Conservation (phyloP, 306 rosid genomes). For the Rosa chinensis region DNA sequence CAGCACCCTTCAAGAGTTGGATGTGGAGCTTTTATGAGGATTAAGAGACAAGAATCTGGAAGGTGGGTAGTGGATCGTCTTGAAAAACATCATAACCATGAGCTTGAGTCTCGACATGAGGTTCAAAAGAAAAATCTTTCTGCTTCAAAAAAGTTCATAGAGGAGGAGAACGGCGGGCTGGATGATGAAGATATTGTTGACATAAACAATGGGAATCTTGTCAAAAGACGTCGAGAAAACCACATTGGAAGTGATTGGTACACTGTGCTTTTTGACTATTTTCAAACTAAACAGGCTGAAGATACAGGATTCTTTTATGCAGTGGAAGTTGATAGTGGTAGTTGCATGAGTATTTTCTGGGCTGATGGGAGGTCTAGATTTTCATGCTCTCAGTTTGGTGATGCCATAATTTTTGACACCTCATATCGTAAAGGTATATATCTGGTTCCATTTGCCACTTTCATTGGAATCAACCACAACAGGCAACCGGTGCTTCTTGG, state of each 20-base stretch:
- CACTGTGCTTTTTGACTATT: slow-evolving; percentile 68
- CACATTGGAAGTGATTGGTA: slow-evolving; percentile 84
- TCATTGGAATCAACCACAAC: slow-evolving; percentile 92
- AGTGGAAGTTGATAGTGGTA: slow-evolving; percentile 69
- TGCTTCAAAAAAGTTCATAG: slow-evolving; percentile 58
- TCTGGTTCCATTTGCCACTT: slow-evolving; percentile 84
- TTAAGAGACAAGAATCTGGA: slow-evolving; percentile 81
- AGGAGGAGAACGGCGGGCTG: slow-evolving; percentile 58
- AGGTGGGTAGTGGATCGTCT: slow-evolving; percentile 91
- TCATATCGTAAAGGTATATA: slow-evolving; percentile 71
- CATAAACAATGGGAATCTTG: slow-evolving; percentile 46
- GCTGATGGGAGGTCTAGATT: slow-evolving; percentile 96
- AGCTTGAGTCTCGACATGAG: slow-evolving; percentile 50
- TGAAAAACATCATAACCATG: slow-evolving; percentile 82
- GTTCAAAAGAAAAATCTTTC: slow-evolving; percentile 37
- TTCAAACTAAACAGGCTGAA: slow-evolving; percentile 82
- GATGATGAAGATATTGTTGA: slow-evolving; percentile 58
- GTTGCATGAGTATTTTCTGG: slow-evolving; percentile 93
- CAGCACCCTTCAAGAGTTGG: slow-evolving; percentile 97
- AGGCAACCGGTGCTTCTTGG: slow-evolving; percentile 93
- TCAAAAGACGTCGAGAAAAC: slow-evolving; percentile 72
- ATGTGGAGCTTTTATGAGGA: slow-evolving; percentile 89
- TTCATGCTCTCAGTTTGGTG: slow-evolving; percentile 92
- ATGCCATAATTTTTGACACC: slow-evolving; percentile 72
- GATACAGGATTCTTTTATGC: slow-evolving; percentile 95